Base-by-base conservation (phyloP, 768 basidiomycete species). In the Stropharia rugosoannulata region DNA sequence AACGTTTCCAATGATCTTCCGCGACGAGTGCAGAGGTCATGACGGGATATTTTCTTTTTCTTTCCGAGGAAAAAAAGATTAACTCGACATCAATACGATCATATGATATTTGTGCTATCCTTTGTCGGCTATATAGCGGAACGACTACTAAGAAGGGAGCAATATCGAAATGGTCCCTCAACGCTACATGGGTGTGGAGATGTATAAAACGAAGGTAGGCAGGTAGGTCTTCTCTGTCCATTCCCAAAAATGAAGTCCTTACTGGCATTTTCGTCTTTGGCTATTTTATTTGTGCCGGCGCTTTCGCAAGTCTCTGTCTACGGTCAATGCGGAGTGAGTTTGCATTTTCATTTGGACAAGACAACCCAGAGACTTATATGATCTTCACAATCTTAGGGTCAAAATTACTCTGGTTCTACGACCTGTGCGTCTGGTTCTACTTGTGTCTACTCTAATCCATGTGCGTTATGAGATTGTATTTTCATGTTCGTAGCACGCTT, bases 241-340 rank as follows among this genome's bases (percentile, higher is more conserved):
- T 35, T 22, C 51, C 42, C 42, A 11, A 60, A 64, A 60, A 74
- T 74, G 70, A 69, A 66, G 47, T 64, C 66, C 6, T 51, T 74
- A 54, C 60, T 68, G 16, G 63, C 57, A 27, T 54, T 74, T 43
- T 65, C 72, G 15, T 65, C 71, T 51, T 55, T 76, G 47, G 70
- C 74, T 16, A 52, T 73, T 40, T 55, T 74, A 29, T 65, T 70
- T 29, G 63, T 63, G 16, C 66, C 68, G 7, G 72, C 64, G 50
- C 55, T 64, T 8, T 66, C 70, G 6, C 45, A 46, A 27, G 75
- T 78, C 39, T 60, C 76, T 29, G 73, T 78, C 54, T 83, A 70
- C 65, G 80, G 80, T 5, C 81, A 83, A 65, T 83, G 81, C 65
- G 81, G 80, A 36, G 76, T 76, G 64, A n/a, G 70, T 62, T 38